Percentiles rank a stretch among this genome's conserved stretches.
phyloP scores from a whole-genome alignment of 2,329 filamentous ascomycete genomes.

The Epichloe uncinata region DNA sequence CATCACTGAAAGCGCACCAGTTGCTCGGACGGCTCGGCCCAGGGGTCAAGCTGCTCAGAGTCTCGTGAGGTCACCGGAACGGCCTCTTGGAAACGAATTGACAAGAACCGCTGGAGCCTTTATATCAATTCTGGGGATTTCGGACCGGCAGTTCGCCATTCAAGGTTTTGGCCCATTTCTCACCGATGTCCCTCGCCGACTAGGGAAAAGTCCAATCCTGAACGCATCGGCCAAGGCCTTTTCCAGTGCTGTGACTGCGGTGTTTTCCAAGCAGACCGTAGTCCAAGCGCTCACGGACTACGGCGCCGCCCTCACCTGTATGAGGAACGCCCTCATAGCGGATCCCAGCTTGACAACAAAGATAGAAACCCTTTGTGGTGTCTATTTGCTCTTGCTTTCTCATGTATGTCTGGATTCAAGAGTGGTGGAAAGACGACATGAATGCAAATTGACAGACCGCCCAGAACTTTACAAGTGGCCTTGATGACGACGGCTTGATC shows the following conservation, averaged over 20 bases:
- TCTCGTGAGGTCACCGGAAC: background rate
- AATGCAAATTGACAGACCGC: background rate
- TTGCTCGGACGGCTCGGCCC: background rate
- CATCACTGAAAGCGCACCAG: background rate
- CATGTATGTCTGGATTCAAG: background rate
- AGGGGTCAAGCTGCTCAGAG: background rate
- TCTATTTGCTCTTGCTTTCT: conserved; percentile 23
- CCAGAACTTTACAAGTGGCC: conserved; percentile 1
- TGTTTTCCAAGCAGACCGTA: conserved; percentile 12
- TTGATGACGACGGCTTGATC: conserved; percentile 2
- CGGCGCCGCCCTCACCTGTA: conserved; percentile 14
- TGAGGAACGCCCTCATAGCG: conserved; percentile 13
- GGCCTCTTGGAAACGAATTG: conserved; percentile 2
- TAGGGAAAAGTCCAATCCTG: conserved; percentile 32
- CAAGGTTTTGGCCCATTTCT: conserved; percentile 33
- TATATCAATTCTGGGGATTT: conserved; percentile 21
- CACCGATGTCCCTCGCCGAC: conserved; percentile 27
- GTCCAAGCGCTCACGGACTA: conserved; percentile 17
- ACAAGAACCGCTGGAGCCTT: conserved; percentile 7
- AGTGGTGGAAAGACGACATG: background rate
- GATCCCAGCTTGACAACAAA: conserved; percentile 15
- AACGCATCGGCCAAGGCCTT: conserved; percentile 24
- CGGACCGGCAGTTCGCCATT: conserved; percentile 33
- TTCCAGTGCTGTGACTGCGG: conserved; percentile 12
- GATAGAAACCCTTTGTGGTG: conserved; percentile 22